Percentiles rank a stretch among this genome's conserved stretches.
Conservation (phyloP, 2,329 filamentous ascomycete species). For the Helotiales sp. region DNA sequence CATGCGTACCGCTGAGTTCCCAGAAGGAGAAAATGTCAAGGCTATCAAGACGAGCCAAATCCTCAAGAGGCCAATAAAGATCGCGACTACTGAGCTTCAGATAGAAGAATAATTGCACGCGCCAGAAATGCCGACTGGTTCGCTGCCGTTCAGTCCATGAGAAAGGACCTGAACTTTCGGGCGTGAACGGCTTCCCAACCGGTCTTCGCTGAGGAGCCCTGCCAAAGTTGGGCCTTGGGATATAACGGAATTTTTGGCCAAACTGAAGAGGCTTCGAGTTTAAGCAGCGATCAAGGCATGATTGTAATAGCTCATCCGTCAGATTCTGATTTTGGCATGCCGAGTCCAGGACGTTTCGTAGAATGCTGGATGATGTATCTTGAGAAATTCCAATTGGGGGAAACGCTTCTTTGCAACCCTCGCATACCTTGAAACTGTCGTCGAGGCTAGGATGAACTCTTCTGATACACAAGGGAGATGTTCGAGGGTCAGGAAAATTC, state of each 20-base stretch:
- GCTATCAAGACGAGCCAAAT: neutral
- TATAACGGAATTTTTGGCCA: neutral
- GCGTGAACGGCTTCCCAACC: neutral
- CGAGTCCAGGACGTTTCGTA: neutral
- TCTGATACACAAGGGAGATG: neutral
- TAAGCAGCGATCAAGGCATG: neutral
- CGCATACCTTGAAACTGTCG: neutral
- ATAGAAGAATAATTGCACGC: neutral
- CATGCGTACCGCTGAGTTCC: neutral
- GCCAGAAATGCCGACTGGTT: neutral
- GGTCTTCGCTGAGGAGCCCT: neutral
- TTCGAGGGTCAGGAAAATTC: neutral
- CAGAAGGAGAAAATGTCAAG: slow-evolving; percentile 1
- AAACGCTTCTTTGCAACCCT: neutral
- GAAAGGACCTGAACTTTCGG: neutral
- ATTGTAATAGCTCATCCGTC: neutral
- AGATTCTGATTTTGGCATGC: neutral
- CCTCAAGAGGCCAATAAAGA: neutral
- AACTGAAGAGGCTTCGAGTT: neutral
- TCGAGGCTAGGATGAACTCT: neutral
- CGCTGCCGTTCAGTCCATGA: neutral
- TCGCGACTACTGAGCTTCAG: neutral
- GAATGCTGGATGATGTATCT: neutral
- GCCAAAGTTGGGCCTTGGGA: neutral
- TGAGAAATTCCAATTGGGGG: neutral